These are phyloP conservation scores for Torulaspora microellipsoides DNA, from an alignment of 805 yeast genomes.

Conservation along the genomic window DNA sequence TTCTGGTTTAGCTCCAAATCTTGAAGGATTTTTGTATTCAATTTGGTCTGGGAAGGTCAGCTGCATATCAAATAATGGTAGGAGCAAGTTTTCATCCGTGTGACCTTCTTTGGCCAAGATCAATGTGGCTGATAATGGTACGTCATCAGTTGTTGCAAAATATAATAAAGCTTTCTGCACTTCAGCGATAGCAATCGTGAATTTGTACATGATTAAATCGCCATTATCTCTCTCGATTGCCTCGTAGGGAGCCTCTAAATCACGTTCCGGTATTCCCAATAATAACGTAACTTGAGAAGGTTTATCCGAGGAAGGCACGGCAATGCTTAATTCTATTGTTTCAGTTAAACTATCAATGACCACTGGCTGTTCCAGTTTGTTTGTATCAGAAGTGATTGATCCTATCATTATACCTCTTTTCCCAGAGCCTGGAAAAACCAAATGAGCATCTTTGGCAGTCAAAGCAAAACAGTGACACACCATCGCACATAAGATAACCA, in stretches of 20 bases:
- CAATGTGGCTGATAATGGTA: conserved; percentile 20
- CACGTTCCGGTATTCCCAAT: conserved; percentile 24
- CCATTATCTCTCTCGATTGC: conserved; percentile 20
- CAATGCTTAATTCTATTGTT: conserved; percentile 19
- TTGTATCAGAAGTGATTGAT: conserved; percentile 7
- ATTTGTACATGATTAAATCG: conserved; percentile 14
- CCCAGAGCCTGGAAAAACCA: conserved; percentile 13
- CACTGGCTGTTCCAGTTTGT: conserved; percentile 11
- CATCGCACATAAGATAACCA: conserved; percentile 7
- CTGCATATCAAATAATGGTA: conserved; percentile 19
- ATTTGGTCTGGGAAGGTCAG: conserved; percentile 7
- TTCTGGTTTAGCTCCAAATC: conserved; percentile 51
- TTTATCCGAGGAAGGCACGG: conserved; percentile 11
- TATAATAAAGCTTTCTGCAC: conserved; percentile 24
- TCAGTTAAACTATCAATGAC: conserved; percentile 15
- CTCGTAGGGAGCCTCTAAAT: conserved; percentile 21
- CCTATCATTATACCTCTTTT: conserved; percentile 15
- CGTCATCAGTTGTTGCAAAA: conserved; percentile 15
- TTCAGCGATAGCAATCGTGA: conserved; percentile 12
- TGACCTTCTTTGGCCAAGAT: conserved; percentile 18
- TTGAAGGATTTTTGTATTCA: conserved; percentile 15
- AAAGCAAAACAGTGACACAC: conserved; percentile 11
- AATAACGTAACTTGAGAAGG: conserved; percentile 27
- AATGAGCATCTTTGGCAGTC: conserved; percentile 14
- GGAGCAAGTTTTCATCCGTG: conserved; percentile 15